Percentiles rank a stretch among this genome's conserved stretches.
phyloP scores from a whole-genome alignment of 2,329 filamentous ascomycete genomes.

The Aspergillus brasiliensis region DNA sequence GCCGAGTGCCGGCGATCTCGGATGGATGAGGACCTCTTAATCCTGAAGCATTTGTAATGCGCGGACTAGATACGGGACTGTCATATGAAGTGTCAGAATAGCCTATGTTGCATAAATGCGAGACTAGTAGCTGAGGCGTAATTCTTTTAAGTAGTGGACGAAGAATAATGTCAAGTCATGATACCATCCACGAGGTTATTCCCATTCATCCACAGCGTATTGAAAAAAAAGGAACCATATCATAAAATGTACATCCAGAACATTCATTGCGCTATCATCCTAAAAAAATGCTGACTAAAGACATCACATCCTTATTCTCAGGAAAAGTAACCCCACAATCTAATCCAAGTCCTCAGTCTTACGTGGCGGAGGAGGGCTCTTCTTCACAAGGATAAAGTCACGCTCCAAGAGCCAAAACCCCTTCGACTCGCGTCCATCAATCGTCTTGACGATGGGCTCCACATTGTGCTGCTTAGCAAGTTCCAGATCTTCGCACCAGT shows the following conservation, averaged over 20 bases:
- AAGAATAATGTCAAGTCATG: too few species aligned
- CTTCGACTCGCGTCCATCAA: constrained; percentile 2
- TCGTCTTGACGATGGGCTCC: not conserved
- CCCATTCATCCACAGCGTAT: too few species aligned
- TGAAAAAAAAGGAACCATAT: not conserved
- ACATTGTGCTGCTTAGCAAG: constrained; percentile 27
- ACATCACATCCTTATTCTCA: not conserved
- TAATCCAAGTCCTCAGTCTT: constrained; percentile 5
- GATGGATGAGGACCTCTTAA: too few species aligned
- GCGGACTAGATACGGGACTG: too few species aligned
- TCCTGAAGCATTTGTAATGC: too few species aligned
- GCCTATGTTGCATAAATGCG: too few species aligned
- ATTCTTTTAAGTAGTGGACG: too few species aligned
- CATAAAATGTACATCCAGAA: not conserved
- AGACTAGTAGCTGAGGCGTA: too few species aligned
- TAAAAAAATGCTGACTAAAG: not conserved
- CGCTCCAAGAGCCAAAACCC: constrained; percentile 6
- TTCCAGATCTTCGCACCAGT: constrained; percentile 24
- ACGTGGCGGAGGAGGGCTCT: not conserved
- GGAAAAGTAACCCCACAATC: not conserved
- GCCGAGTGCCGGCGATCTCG: too few species aligned
- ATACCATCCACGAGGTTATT: too few species aligned
- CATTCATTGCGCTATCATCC: not conserved
- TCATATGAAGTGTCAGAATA: too few species aligned
- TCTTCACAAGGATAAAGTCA: constrained; percentile 8